phyloP scores from a whole-genome alignment of 208 protist species.

The Trypanosoma congolense region DNA sequence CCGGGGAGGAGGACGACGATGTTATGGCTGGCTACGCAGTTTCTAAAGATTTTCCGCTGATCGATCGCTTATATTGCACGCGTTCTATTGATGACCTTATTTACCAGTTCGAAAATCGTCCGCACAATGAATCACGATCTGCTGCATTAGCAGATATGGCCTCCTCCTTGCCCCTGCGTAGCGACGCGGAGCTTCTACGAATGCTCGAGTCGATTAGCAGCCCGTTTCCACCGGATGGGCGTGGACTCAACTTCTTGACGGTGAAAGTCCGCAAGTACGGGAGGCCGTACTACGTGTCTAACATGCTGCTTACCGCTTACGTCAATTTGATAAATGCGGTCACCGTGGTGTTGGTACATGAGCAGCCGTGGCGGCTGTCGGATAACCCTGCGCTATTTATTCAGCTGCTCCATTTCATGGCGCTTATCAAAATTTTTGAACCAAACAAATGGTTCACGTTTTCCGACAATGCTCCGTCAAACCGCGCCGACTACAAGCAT shows the following conservation, averaged over 20 bases:
- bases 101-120: conserved; percentile 54
- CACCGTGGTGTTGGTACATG: conserved; percentile 49
- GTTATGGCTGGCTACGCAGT: conserved; percentile 57
- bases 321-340: conserved; percentile 54
- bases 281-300: conserved; percentile 55
- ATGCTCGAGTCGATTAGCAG: conserved; percentile 63
- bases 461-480: conserved; percentile 51
- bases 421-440: conserved; percentile 76
- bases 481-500: conserved; percentile 82
- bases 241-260: conserved; percentile 65
- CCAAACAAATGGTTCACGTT: conserved; percentile 82
- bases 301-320: conserved; percentile 55
- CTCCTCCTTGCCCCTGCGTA: conserved; percentile 46
- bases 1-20: conserved; percentile 9
- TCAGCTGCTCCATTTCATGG: conserved; percentile 80
- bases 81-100: conserved; percentile 68
- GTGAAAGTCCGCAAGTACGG: conserved; percentile 61
- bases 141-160: conserved; percentile 77
- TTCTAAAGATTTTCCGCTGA: conserved; percentile 34
- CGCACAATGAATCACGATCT: conserved; percentile 49
- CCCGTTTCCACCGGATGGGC: conserved; percentile 67
- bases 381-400: conserved; percentile 44
- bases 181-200: conserved; percentile 54
- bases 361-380: conserved; percentile 65
- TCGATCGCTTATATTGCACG: conserved; percentile 73